Conservation (phyloP, 2,329 filamentous ascomycete genomes). For the Trichoderma simmonsii region DNA sequence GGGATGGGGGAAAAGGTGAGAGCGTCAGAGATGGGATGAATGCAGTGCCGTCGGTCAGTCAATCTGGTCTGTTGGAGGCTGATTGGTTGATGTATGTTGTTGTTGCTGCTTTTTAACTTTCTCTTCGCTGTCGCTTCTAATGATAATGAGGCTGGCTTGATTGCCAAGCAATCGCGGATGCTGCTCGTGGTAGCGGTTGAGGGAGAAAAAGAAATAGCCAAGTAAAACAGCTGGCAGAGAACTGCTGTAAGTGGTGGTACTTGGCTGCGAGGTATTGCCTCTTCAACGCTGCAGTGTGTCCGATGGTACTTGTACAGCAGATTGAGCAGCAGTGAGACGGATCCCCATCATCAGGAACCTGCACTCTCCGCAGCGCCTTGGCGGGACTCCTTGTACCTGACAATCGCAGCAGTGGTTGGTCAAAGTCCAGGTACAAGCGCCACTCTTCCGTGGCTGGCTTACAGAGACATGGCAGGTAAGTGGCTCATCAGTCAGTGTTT, state of each 20-base stretch:
- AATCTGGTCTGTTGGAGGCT: background rate
- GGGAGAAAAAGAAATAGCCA: background rate
- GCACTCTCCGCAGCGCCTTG: background rate
- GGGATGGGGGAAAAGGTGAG: background rate
- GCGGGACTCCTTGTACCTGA: background rate
- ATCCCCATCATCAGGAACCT: conserved; percentile 3
- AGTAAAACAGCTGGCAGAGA: background rate
- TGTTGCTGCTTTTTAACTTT: background rate
- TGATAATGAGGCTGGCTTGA: background rate
- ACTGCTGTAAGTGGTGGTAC: background rate
- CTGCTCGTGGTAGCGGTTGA: background rate
- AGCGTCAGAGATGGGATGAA: background rate
- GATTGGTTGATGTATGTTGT: background rate
- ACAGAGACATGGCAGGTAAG: background rate
- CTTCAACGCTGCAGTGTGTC: background rate
- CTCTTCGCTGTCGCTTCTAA: background rate
- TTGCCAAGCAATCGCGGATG: background rate
- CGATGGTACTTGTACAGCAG: background rate
- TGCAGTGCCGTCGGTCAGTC: background rate
- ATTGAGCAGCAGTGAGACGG: conserved; percentile 7
- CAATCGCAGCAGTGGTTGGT: background rate
- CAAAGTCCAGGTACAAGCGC: background rate
- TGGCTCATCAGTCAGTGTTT: background rate
- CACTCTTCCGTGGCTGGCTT: background rate
- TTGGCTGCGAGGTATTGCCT: background rate